phyloP scores from a whole-genome alignment of 1,139 yeast genomes.

The Yamadazyma sp. region DNA sequence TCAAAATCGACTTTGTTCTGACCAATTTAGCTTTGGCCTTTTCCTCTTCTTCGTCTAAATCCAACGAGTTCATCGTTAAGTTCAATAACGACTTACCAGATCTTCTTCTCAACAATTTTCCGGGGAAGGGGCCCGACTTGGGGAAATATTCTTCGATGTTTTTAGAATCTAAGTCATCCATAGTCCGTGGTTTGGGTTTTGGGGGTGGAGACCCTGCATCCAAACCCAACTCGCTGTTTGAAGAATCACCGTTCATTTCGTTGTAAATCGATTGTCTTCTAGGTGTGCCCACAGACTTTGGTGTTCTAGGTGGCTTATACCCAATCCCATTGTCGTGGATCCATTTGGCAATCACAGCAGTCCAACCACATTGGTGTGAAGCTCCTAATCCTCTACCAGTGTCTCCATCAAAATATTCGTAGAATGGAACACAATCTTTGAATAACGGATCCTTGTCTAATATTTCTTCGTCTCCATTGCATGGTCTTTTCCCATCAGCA shows the following conservation, averaged over 20 bases:
- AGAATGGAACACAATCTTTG: slow-evolving; percentile 76
- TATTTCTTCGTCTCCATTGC: slow-evolving; percentile 67
- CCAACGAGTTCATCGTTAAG: slow-evolving; percentile 65
- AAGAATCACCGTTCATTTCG: slow-evolving; percentile 15
- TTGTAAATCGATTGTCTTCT: slow-evolving; percentile 30
- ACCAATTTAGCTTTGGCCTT: slow-evolving; percentile 19
- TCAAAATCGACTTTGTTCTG: slow-evolving; percentile 19
- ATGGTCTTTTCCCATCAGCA: slow-evolving; percentile 71
- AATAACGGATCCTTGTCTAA: slow-evolving; percentile 72
- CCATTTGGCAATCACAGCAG: slow-evolving; percentile 90
- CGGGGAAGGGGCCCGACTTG: slow-evolving; percentile 55
- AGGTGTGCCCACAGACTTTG: slow-evolving; percentile 43
- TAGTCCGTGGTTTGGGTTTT: slow-evolving; percentile 10
- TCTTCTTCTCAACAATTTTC: slow-evolving; percentile 59
- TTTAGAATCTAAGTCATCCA: slow-evolving; percentile 33
- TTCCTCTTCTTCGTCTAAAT: slow-evolving; percentile 62
- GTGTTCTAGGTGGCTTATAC: slow-evolving; percentile 53
- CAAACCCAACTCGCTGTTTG: slow-evolving; percentile 6
- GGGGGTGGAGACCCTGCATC: slow-evolving; percentile 3
- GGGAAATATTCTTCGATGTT: slow-evolving; percentile 36
- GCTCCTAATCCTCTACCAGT: slow-evolving; percentile 96
- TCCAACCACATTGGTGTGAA: slow-evolving; percentile 97
- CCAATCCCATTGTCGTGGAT: slow-evolving; percentile 88
- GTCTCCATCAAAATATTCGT: slow-evolving; percentile 93
- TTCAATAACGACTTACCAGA: slow-evolving; percentile 71